These are phyloP conservation scores for Solanum pinnatisectum DNA, from an alignment of 257 asterid genomes.

Conservation along the genomic window DNA sequence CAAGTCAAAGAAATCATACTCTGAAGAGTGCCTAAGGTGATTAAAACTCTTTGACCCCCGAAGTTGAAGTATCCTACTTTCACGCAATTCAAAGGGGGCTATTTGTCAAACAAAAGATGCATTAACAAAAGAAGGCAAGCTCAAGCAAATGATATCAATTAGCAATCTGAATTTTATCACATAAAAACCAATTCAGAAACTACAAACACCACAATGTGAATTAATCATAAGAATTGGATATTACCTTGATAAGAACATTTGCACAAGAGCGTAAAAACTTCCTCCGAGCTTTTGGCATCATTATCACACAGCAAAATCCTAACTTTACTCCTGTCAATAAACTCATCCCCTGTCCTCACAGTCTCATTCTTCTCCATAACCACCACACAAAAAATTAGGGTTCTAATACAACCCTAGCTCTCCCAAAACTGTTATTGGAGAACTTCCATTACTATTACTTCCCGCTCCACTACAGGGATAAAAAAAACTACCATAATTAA, in stretches of 20 bases:
- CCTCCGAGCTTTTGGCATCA: conserved; percentile 65
- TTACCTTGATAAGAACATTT: conserved; percentile 89
- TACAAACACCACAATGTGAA: neutral
- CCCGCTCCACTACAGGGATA: neutral
- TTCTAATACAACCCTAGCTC: neutral
- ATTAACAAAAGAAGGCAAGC: neutral
- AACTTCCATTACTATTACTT: neutral
- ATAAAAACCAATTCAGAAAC: neutral
- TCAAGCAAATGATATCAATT: neutral
- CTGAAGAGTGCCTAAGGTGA: neutral
- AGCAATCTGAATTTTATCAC: neutral
- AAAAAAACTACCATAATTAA: neutral
- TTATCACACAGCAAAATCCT: conserved; percentile 82
- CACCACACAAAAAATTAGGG: neutral
- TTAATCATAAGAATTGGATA: neutral
- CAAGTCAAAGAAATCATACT: neutral
- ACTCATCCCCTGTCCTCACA: conserved; percentile 61
- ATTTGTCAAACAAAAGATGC: neutral
- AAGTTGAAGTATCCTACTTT: neutral
- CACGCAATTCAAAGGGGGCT: neutral
- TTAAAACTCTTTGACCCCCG: neutral
- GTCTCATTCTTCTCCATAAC: conserved; percentile 44
- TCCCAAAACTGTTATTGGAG: neutral
- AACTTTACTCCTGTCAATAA: conserved; percentile 80
- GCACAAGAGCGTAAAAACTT: conserved; percentile 59